A percentile compares a stretch with the other conserved stretches of the same genome.
Evolutionary conservation across 2,329 filamentous ascomycete species (phyloP).

Genomic region (Cytospora piceae): DNA sequence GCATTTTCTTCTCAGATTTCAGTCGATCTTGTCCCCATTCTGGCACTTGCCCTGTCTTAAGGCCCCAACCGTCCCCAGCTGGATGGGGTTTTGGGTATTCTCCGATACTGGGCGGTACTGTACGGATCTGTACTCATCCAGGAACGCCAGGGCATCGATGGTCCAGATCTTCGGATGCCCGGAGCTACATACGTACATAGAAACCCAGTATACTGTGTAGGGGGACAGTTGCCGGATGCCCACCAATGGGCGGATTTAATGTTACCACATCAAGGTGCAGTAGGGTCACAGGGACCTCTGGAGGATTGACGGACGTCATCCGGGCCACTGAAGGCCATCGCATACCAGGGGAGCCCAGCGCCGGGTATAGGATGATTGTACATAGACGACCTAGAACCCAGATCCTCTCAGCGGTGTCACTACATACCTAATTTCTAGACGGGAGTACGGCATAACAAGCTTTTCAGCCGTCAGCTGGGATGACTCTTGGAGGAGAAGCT

Average conservation of each 20-base stretch:
- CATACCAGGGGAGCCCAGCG: background rate
- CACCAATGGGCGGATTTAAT: background rate
- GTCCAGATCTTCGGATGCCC: background rate
- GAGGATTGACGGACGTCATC: background rate
- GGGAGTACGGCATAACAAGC: no score
- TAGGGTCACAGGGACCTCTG: background rate
- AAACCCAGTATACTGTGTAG: background rate
- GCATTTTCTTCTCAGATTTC: background rate
- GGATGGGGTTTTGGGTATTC: background rate
- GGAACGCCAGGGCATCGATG: background rate
- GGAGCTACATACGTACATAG: background rate
- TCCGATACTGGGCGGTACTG: background rate
- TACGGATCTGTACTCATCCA: background rate
- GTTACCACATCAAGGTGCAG: background rate
- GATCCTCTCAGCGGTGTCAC: no score
- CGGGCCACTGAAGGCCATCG: background rate
- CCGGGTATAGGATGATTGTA: background rate
- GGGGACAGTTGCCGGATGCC: background rate
- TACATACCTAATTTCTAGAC: no score
- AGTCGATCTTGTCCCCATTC: slow-evolving; percentile 1
- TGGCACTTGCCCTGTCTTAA: background rate
- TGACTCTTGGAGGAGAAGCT: background rate
- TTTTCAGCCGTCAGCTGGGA: no score
- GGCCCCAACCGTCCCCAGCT: background rate
- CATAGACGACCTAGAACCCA: background rate